A percentile compares a stretch with the other conserved stretches of the same genome.
phyloP scores from a whole-genome alignment of 768 basidiomycete genomes.

The Termitomyces sp. region DNA sequence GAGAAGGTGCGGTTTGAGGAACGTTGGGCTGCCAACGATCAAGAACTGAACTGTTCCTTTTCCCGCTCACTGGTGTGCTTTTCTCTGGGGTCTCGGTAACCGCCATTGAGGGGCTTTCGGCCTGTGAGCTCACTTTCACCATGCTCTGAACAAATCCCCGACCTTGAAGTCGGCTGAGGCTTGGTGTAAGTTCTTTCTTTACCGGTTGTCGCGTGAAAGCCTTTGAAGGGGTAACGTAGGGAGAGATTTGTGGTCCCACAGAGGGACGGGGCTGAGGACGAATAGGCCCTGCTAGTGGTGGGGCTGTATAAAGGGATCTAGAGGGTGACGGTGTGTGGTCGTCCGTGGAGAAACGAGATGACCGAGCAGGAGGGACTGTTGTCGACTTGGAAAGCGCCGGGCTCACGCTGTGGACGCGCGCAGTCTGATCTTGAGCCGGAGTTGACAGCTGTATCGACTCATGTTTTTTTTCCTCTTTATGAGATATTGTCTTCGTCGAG shows the following conservation, averaged over 20 bases:
- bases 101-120: slow-evolving; percentile 37
- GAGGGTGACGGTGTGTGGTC: slow-evolving; percentile 23
- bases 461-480: background rate
- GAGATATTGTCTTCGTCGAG: background rate
- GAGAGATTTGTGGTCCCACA: slow-evolving; percentile 37
- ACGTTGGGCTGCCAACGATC: slow-evolving; percentile 62
- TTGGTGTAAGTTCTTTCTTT: slow-evolving; percentile 73
- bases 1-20: slow-evolving; percentile 23
- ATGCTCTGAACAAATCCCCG: slow-evolving; percentile 84
- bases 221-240: slow-evolving; percentile 43
- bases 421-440: slow-evolving; percentile 2
- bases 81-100: slow-evolving; percentile 28
- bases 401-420: background rate
- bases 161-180: slow-evolving; percentile 76
- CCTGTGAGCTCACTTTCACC: slow-evolving; percentile 62
- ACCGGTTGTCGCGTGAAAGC: slow-evolving; percentile 53
- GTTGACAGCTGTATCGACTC: background rate
- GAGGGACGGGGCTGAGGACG: slow-evolving; percentile 45
- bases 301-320: slow-evolving; percentile 29
- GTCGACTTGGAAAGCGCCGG: slow-evolving; percentile 9
- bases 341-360: slow-evolving; percentile 21
- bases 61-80: slow-evolving; percentile 25
- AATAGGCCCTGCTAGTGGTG: slow-evolving; percentile 49
- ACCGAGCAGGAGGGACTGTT: slow-evolving; percentile 14
- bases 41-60: slow-evolving; percentile 49